Percentiles rank a stretch among this genome's conserved stretches.
phyloP scores from a whole-genome alignment of 2,329 filamentous ascomycete species.

The Pyricularia sp. region DNA sequence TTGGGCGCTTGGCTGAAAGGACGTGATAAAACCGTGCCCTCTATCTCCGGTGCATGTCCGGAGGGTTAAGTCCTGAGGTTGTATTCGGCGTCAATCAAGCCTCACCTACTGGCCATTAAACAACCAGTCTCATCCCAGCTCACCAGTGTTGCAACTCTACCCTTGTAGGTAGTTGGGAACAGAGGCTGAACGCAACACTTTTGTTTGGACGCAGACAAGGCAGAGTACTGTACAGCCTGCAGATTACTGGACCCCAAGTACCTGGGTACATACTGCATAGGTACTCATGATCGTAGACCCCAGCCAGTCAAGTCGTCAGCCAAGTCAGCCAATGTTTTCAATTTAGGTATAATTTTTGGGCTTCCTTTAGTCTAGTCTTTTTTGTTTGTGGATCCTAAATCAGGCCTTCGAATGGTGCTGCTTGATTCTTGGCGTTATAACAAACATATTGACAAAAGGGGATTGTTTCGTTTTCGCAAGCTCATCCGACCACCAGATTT shows the following conservation, averaged over 20 bases:
- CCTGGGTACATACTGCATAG: no score
- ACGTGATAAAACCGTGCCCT: neutral
- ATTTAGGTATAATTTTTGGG: neutral
- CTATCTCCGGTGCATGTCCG: neutral
- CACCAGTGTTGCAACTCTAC: no score
- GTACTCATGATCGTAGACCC: no score
- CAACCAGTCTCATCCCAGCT: neutral
- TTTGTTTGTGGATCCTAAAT: neutral
- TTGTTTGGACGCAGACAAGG: no score
- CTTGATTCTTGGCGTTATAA: neutral
- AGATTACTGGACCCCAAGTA: no score
- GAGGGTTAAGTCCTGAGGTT: neutral
- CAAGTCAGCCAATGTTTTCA: neutral
- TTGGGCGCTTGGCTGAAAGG: neutral
- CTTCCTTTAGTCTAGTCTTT: neutral
- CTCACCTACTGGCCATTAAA: neutral
- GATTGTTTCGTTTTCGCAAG: neutral
- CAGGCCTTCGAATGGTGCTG: neutral
- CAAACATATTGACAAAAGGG: neutral
- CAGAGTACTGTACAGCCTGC: no score
- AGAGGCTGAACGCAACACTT: no score
- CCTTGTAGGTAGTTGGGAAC: no score
- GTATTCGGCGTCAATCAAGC: neutral
- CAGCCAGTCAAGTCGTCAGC: neutral
- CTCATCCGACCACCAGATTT: neutral